Conservation (phyloP, 176 grass and related monocot species). For the Zea luxurians region DNA sequence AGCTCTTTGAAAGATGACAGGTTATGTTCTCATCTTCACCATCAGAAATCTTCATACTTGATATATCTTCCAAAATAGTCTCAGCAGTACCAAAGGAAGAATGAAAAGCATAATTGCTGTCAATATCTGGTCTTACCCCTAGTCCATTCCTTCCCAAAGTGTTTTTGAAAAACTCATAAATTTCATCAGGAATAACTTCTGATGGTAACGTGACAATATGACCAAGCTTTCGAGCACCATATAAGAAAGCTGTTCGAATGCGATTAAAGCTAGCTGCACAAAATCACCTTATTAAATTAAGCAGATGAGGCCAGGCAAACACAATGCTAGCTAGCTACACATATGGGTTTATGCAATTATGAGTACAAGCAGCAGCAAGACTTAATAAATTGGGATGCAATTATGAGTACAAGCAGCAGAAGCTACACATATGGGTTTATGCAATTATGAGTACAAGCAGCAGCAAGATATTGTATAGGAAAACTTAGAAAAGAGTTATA, state of each 20-base stretch:
- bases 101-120: constrained; percentile 3
- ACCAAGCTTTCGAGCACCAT: constrained; percentile 75
- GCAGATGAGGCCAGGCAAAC: constrained; percentile 8
- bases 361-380: constrained; percentile 3
- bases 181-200: constrained; percentile 50
- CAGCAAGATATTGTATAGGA: background rate
- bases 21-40: constrained; percentile 24
- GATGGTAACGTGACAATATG: constrained; percentile 55
- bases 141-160: constrained; percentile 54
- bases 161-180: constrained; percentile 66
- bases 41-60: constrained; percentile 38
- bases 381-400: background rate
- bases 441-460: background rate
- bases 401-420: background rate
- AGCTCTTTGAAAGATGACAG: constrained; percentile 28
- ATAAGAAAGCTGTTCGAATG: constrained; percentile 70
- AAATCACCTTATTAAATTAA: constrained; percentile 32
- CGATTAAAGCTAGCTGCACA: constrained; percentile 74
- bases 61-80: constrained; percentile 28
- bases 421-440: background rate
- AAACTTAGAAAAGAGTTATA: constrained; percentile 17
- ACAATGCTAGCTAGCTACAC: background rate
- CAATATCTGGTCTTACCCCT: constrained; percentile 45
- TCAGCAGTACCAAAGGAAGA: constrained; percentile 21
- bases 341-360: background rate